These are phyloP conservation scores for Rhodomyrtus psidioides DNA, from an alignment of 441 rosid genomes.

Conservation along the genomic window DNA sequence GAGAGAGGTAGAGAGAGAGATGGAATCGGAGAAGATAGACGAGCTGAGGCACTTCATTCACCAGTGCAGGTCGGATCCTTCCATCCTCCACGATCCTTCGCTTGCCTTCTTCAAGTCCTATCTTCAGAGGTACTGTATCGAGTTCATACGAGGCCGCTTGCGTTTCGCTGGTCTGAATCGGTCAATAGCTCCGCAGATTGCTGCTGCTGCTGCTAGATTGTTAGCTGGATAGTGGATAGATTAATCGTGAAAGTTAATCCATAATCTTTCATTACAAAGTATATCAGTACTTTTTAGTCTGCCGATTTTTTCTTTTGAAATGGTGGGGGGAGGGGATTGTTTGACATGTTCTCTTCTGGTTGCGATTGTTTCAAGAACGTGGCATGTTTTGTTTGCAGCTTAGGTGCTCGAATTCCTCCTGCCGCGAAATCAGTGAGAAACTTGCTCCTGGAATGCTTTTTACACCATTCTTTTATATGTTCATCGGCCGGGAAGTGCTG, in stretches of 20 bases:
- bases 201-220: not conserved
- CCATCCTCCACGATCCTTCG: conserved; percentile 40
- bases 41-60: conserved; percentile 31
- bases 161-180: not conserved
- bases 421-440: conserved; percentile 33
- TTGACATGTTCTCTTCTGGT: not conserved
- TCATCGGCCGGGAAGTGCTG: not conserved
- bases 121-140: conserved; percentile 22
- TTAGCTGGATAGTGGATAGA: not conserved
- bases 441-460: not conserved
- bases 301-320: not conserved
- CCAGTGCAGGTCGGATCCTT: conserved; percentile 35
- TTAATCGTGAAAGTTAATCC: not conserved
- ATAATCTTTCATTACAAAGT: not conserved
- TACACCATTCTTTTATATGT: not conserved
- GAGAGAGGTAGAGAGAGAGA: not conserved
- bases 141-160: not conserved
- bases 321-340: not conserved
- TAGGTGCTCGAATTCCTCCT: conserved; percentile 65
- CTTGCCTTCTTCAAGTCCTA: conserved; percentile 49
- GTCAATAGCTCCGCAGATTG: not conserved
- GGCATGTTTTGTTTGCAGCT: conserved; percentile 25
- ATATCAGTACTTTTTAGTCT: not conserved
- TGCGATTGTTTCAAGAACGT: not conserved
- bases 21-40: conserved; percentile 22